These are phyloP conservation scores for Coemansia javaensis DNA, from an alignment of 192 early-diverging fungal species.

Conservation along the genomic window DNA sequence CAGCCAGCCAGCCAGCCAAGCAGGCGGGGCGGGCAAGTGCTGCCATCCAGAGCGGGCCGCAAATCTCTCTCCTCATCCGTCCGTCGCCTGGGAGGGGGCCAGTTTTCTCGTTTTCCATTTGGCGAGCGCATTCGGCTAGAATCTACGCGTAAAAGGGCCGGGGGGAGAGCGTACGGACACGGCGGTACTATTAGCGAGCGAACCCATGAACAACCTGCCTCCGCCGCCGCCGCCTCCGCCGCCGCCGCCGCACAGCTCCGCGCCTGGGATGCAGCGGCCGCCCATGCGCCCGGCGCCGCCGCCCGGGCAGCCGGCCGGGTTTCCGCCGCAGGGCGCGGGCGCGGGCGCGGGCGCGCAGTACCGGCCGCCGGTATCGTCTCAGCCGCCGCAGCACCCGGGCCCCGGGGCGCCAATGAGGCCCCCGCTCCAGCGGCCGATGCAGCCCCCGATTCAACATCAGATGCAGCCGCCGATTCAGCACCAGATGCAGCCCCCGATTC, in stretches of 20 bases:
- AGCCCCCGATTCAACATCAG: not conserved
- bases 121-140: not conserved
- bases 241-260: not conserved
- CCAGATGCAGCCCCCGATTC: slow-evolving; percentile 5
- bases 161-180: not conserved
- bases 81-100: too few relatives aligned
- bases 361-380: slow-evolving; percentile 16
- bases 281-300: slow-evolving; percentile 15
- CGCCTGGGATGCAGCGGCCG: slow-evolving; percentile 11
- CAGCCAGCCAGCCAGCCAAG: not conserved
- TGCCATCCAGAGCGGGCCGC: too few relatives aligned
- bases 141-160: too few relatives aligned
- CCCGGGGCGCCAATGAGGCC: too few relatives aligned
- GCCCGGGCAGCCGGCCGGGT: slow-evolving; percentile 22
- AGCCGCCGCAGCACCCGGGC: slow-evolving; percentile 23
- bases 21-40: not conserved
- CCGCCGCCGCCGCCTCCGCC: slow-evolving; percentile 10
- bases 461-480: slow-evolving; percentile 1
- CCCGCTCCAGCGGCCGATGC: not conserved
- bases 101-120: slow-evolving; percentile 2
- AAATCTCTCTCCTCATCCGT: too few relatives aligned
- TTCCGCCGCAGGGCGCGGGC: slow-evolving; percentile 27
- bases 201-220: slow-evolving; percentile 15
- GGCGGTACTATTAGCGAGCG: not conserved
- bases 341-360: slow-evolving; percentile 7